A percentile compares a stretch with the other conserved stretches of the same genome.
Conservation (phyloP, 108 stramenopile genomes). For the Cyclostephanos invisitatus region DNA sequence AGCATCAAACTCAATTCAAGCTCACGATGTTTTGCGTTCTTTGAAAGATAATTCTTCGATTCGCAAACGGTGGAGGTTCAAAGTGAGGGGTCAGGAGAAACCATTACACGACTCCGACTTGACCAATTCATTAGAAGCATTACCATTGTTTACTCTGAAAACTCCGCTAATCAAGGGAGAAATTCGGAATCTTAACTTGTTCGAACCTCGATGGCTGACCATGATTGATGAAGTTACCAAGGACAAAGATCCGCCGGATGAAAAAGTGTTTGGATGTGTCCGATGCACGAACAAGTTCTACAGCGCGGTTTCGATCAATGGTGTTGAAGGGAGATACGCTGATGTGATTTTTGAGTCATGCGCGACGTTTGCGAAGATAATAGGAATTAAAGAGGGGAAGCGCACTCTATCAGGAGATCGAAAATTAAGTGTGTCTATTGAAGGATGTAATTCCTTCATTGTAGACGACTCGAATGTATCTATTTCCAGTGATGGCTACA, state of each 20-base stretch:
- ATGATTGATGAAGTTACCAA: conserved; percentile 52
- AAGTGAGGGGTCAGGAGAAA: conserved; percentile 8
- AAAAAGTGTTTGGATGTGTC: conserved; percentile 50
- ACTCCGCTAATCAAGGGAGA: conserved; percentile 38
- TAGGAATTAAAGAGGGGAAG: conserved; percentile 46
- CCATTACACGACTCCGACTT: background rate
- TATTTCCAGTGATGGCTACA: conserved; percentile 50
- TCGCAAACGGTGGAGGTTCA: conserved; percentile 55
- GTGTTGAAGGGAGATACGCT: conserved; percentile 53
- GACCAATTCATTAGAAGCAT: background rate
- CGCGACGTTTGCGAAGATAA: conserved; percentile 44
- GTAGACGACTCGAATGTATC: conserved; percentile 33
- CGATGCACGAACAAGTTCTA: conserved; percentile 64
- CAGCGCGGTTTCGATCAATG: conserved; percentile 50
- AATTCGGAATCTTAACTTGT: conserved; percentile 50
- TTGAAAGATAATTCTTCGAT: conserved; percentile 45
- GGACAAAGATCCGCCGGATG: background rate
- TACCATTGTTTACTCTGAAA: conserved; percentile 58
- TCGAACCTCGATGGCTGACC: conserved; percentile 67
- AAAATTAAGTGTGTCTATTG: conserved; percentile 41
- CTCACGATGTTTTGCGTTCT: conserved; percentile 31
- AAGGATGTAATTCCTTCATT: conserved; percentile 48
- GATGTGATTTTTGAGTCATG: conserved; percentile 56
- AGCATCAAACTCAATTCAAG: conserved; percentile 38
- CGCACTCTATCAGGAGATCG: conserved; percentile 55